Evolutionary conservation across 371 early-diverging fungal species (phyloP), one percentile per base, ranked within the genome.

Genomic region (Lichtheimia ramosa): DNA sequence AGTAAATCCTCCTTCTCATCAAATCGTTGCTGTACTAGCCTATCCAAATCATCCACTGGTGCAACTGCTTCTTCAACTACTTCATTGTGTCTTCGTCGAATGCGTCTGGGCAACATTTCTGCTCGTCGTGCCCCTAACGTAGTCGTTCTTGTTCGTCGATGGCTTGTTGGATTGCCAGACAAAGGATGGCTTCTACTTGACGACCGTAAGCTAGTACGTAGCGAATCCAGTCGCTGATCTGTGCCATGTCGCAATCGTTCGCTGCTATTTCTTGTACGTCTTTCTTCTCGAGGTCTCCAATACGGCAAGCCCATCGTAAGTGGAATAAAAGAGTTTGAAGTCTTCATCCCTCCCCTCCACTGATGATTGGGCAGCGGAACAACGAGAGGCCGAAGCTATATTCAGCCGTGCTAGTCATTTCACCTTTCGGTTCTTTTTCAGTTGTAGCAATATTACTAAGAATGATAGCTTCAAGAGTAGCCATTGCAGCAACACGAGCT

Each of bases 1-100:
- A 74, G 34, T 23, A 74, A 51, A 65, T 70, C 69, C 56, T 66
- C 72, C 23, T 77, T 70, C 43, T 70, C 70, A 18, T 50, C 48
- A 20, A 77, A 67, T 39, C 71, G 57, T 14, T 62, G 65, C 3
- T 70, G 67, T 28, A 71, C 61, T 13, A 64, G 55, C 12, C 66
- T 61, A 50, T 76, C 74, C 5, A 71, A 55, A 56, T 66, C 43
- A n/a, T 54, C 54, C 16, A 43, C 15, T 0, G 46, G 24, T 7
- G 57, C 43, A 21, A 25, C 15, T 5, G 20, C 18, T 5, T 39
- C 43, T 46, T 41, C 34, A 34, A 34, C 34, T 34, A 34, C 25
- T 24, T 41, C 21, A 43, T 24, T 50, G 42, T 39, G 14, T n/a
- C 16, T 51, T 6, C 40, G 15, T 25, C 21, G 46, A 4, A 20